phyloP scores from a whole-genome alignment of 2,329 filamentous ascomycete genomes.

The Ophiostoma ips region DNA sequence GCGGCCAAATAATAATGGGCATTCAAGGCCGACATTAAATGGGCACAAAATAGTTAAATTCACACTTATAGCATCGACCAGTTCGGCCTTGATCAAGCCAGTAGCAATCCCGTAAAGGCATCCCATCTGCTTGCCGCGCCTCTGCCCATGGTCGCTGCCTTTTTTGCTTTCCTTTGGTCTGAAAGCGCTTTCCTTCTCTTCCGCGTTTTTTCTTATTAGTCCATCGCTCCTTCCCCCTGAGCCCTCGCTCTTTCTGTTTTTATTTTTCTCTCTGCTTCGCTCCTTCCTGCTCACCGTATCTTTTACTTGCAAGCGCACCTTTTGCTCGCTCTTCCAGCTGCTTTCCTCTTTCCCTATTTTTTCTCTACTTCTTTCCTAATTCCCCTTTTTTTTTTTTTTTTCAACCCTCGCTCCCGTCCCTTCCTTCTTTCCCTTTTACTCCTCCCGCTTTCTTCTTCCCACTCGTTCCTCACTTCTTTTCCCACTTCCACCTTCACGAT shows the following conservation, averaged over 20 bases:
- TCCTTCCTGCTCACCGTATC: neutral
- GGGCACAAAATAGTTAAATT: neutral
- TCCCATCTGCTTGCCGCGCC: neutral
- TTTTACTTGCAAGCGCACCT: neutral
- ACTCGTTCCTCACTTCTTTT: neutral
- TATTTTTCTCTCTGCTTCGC: neutral
- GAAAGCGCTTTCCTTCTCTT: neutral
- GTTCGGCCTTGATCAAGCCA: neutral
- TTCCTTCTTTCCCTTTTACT: too few relatives aligned
- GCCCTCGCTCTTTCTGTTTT: neutral
- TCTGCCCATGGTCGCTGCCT: neutral
- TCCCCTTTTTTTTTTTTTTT: neutral
- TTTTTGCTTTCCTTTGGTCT: neutral
- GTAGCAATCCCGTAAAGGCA: too few relatives aligned
- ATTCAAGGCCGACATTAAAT: neutral
- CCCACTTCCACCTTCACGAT: neutral
- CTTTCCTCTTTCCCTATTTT: neutral
- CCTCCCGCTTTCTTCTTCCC: neutral
- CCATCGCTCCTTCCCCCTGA: neutral
- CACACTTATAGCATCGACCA: neutral
- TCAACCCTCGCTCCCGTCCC: neutral
- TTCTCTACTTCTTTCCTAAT: neutral
- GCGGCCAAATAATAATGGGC: neutral
- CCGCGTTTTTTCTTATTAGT: neutral
- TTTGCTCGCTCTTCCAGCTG: neutral